Conservation (phyloP, 2,329 filamentous ascomycete species). For the Lecanosticta acicola region DNA sequence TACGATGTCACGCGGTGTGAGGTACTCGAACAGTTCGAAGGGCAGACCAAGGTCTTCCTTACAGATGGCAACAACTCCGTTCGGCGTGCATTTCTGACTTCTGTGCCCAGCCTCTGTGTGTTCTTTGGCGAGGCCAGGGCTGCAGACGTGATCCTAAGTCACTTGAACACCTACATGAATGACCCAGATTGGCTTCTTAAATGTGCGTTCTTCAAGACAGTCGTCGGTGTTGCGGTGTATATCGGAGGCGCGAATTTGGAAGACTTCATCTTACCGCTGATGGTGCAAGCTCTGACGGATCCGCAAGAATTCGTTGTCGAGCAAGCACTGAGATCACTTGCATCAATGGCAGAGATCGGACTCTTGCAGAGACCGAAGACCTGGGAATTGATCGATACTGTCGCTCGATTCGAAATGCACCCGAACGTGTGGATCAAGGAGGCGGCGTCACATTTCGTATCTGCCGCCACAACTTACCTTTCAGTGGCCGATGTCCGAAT, state of each 20-base stretch:
- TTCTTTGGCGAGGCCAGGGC: slow-evolving; percentile 91
- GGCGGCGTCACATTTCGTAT: slow-evolving; percentile 76
- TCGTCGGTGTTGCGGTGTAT: slow-evolving; percentile 87
- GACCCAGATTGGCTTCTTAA: slow-evolving; percentile 95
- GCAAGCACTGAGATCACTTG: slow-evolving; percentile 78
- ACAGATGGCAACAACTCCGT: slow-evolving; percentile 83
- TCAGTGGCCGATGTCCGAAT: slow-evolving; percentile 77
- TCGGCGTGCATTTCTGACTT: slow-evolving; percentile 81
- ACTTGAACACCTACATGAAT: slow-evolving; percentile 95
- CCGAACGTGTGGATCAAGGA: slow-evolving; percentile 95
- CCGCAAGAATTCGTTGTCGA: slow-evolving; percentile 92
- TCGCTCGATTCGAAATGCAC: slow-evolving; percentile 82
- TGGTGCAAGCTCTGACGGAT: slow-evolving; percentile 91
- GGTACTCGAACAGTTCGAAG: slow-evolving; percentile 76
- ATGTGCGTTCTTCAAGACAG: slow-evolving; percentile 92
- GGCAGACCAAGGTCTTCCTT: slow-evolving; percentile 80
- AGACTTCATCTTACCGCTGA: slow-evolving; percentile 90
- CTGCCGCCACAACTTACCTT: slow-evolving; percentile 68
- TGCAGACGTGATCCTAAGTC: slow-evolving; percentile 92
- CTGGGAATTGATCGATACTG: slow-evolving; percentile 81
- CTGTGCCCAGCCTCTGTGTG: slow-evolving; percentile 84
- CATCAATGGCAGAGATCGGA: slow-evolving; percentile 80
- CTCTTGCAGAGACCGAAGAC: slow-evolving; percentile 76
- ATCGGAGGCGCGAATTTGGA: slow-evolving; percentile 84
- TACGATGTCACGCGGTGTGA: slow-evolving; percentile 85